Base-by-base conservation (phyloP, 139 green algal genomes). In the Chlorella vulgaris region DNA sequence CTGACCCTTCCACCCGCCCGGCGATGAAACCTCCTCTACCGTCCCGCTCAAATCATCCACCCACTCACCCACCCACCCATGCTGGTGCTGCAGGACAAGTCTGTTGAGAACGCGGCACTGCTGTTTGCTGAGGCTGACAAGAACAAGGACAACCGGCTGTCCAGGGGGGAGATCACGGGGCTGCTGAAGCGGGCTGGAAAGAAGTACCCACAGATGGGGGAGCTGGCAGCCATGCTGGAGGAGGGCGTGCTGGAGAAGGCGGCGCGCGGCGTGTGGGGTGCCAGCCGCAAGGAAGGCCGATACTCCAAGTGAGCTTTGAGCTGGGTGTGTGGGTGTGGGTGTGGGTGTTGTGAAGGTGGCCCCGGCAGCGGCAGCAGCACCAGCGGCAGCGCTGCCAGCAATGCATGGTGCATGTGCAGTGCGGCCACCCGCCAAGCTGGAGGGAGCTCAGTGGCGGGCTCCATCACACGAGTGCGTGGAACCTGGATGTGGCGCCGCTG, bases 111-210 rank as follows among this genome's bases (percentile, higher is more conserved):
- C 19, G 87, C 83, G 2, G 66, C 85, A 5, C 78, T 87, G 60
- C 87, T 94, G 78, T 94, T 94, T 85, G 86, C 88, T 35, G 28
- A 83, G 36, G 90, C 87, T 4, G 90, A 95, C 83, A 76, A 26
- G 5, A 86, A 93, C 85, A 69, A 86, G 35, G 84, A 95, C 78
- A 85, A 88, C 66, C 47, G 67, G 51, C 83, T 96, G 58, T 78
- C 53, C 18, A 55, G 36, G 38, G 24, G 67, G 3, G 55, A 77
- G 29, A 47, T 96, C 31, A 65, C 80, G 5, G 47, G 55, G 3
- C 53, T 94, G 47, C 83, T 97, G 58, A 66, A 38, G 13, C 65
- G 86, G 68, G 33, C 18, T 4, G 66, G 66, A 21, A 40, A 39
- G 39, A 29, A 40, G 24, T 80, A 80, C 74, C 74, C 74, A 3